phyloP scores from a whole-genome alignment of 164 flowering plant species.

The Magnolia sinica region DNA sequence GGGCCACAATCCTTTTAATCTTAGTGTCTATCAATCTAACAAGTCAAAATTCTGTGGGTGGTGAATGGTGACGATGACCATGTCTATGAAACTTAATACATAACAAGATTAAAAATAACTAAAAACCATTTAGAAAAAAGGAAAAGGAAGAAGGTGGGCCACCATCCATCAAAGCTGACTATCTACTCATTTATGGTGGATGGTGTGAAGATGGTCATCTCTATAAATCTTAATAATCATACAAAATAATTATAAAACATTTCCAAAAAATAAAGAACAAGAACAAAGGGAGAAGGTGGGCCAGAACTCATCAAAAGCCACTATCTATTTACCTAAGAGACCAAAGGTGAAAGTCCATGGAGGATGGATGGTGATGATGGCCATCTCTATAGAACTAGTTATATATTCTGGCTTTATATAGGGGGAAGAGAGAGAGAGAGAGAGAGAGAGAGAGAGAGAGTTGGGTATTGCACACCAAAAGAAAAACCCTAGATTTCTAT shows the following conservation, averaged over 20 bases:
- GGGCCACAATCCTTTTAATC: too few species aligned
- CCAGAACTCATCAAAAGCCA: too few species aligned
- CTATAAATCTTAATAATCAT: background rate
- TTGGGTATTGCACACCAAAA: background rate
- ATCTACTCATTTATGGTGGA: background rate
- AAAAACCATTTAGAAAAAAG: background rate
- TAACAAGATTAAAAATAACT: background rate
- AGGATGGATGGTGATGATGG: constrained; percentile 20
- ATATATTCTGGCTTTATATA: background rate
- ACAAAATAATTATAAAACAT: background rate
- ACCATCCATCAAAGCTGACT: too few species aligned
- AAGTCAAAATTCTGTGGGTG: too few species aligned
- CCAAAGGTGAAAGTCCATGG: constrained; percentile 38
- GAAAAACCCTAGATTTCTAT: constrained; percentile 2
- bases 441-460: background rate
- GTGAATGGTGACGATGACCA: too few species aligned
- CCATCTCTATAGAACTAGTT: constrained; percentile 19
- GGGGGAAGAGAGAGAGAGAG: background rate
- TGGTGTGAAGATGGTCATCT: background rate
- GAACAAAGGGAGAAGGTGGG: background rate
- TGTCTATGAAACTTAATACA: too few species aligned
- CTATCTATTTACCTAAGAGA: constrained; percentile 35
- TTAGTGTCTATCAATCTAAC: too few species aligned
- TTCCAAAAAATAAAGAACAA: background rate
- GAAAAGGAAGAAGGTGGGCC: too few species aligned